These are phyloP conservation scores for Microdochium nivale DNA, from an alignment of 2,329 filamentous ascomycete genomes.

Conservation along the genomic window DNA sequence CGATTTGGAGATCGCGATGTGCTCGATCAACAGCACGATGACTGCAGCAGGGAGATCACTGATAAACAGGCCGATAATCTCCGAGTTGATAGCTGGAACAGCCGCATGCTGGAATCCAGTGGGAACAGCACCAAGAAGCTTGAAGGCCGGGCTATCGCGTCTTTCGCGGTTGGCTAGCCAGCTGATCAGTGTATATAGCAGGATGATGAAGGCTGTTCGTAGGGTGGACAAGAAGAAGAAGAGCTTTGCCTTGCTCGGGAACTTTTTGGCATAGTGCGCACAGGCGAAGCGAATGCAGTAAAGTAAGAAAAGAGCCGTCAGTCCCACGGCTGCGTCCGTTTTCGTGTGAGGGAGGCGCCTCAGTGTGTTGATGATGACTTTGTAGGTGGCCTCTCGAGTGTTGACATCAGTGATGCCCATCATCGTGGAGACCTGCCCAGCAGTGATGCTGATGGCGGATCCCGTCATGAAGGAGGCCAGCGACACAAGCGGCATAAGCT, in stretches of 20 bases:
- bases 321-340: constrained; percentile 65
- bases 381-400: constrained; percentile 38
- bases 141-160: constrained; percentile 57
- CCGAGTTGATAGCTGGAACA: constrained; percentile 58
- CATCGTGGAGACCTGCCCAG: constrained; percentile 40
- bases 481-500: constrained; percentile 42
- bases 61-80: constrained; percentile 60
- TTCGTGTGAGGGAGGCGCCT: constrained; percentile 37
- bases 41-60: constrained; percentile 73
- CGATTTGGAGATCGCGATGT: constrained; percentile 94
- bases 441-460: constrained; percentile 39
- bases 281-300: constrained; percentile 58
- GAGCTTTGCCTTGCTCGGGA: constrained; percentile 56
- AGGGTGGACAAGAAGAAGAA: constrained; percentile 76
- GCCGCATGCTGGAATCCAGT: constrained; percentile 72
- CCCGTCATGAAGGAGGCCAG: constrained; percentile 49
- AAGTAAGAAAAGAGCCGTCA: constrained; percentile 59
- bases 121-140: constrained; percentile 68
- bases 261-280: constrained; percentile 54
- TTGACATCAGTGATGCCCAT: constrained; percentile 42
- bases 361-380: constrained; percentile 42
- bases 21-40: constrained; percentile 93
- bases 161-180: constrained; percentile 69
- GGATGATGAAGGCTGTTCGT: constrained; percentile 70
- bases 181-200: constrained; percentile 72